These are phyloP conservation scores for Neurospora sp. DNA, from an alignment of 495 filamentous ascomycete genomes.

Conservation along the genomic window DNA sequence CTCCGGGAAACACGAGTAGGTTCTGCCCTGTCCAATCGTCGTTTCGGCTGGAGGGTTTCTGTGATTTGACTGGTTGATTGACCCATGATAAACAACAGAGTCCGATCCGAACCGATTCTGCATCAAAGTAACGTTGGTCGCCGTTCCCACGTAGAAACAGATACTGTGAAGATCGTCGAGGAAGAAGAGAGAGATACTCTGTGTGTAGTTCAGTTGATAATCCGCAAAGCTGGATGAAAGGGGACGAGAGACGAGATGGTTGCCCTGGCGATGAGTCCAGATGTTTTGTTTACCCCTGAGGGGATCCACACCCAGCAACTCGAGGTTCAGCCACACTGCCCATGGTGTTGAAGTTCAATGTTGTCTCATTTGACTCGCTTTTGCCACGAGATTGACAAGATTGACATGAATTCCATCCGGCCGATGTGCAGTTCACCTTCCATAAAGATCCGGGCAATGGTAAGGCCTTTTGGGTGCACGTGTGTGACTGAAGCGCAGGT, in stretches of 20 bases:
- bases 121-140: constrained; percentile 28
- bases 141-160: background rate
- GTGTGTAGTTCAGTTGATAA: background rate
- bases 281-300: background rate
- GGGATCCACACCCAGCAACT: background rate
- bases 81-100: constrained; percentile 7
- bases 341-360: background rate
- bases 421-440: background rate
- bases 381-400: background rate
- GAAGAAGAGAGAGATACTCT: background rate
- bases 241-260: background rate
- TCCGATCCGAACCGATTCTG: constrained; percentile 26
- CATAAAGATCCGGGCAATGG: background rate
- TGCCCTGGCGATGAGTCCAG: background rate
- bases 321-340: background rate
- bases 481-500: background rate
- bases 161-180: background rate
- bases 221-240: background rate
- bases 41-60: background rate
- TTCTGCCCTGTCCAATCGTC: background rate
- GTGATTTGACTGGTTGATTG: background rate
- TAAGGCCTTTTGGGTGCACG: background rate
- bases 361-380: background rate
- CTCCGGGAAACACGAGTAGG: constrained; percentile 34
- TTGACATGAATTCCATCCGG: background rate